Conservation (phyloP, 2,329 filamentous ascomycete species). For the Pseudogymnoascus pannorum region DNA sequence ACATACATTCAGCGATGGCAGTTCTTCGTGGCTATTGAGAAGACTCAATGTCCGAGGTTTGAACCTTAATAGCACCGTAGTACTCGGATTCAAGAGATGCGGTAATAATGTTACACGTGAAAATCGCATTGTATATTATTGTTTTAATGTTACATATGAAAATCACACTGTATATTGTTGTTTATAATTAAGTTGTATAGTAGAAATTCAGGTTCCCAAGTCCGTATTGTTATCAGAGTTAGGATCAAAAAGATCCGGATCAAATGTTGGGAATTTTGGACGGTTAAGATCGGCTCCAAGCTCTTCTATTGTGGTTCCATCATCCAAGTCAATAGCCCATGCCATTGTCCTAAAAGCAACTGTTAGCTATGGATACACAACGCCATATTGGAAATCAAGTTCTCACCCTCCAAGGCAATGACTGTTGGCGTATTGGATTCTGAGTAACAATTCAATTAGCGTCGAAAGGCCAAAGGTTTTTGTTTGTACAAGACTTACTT, state of each 20-base stretch:
- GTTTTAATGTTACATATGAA: neutral
- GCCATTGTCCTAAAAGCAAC: neutral
- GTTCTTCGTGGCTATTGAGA: neutral
- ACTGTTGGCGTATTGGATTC: neutral
- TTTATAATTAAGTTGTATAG: neutral
- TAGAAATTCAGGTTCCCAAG: neutral
- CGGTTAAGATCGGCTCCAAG: constrained; percentile 9
- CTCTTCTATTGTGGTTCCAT: constrained; percentile 10
- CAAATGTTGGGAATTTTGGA: neutral
- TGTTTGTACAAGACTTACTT: neutral
- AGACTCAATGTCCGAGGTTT: neutral
- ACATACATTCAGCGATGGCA: neutral
- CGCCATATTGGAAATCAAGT: neutral
- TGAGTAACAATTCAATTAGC: neutral
- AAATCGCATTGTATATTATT: neutral
- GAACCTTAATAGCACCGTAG: neutral
- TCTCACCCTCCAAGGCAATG: neutral
- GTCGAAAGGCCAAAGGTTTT: neutral
- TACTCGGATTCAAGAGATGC: neutral
- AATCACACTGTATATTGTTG: neutral
- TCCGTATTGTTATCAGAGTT: neutral
- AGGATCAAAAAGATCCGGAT: neutral
- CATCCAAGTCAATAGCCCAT: constrained; percentile 10
- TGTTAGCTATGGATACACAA: neutral
- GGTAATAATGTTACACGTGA: neutral